Evolutionary conservation across 2,329 filamentous ascomycete species (phyloP).

Genomic region (Bipolaris bicolor): DNA sequence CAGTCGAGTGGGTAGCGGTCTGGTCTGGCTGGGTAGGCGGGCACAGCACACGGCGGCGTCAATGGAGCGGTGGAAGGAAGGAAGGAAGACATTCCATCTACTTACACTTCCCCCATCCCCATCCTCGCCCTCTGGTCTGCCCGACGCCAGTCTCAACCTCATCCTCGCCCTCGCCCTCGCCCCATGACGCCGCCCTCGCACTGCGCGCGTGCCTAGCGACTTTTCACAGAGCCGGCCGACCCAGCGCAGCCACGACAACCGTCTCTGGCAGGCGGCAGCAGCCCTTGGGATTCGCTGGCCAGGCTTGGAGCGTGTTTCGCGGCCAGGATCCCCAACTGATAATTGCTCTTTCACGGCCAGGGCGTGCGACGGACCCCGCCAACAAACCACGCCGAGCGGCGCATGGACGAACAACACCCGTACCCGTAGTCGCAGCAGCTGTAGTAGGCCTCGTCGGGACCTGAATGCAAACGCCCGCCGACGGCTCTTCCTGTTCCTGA

Average conservation of each 20-base stretch:
- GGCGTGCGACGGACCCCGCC: slow-evolving; percentile 33
- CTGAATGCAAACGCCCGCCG: slow-evolving; percentile 12
- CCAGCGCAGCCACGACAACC: slow-evolving; percentile 2
- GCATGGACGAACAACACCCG: slow-evolving; percentile 30
- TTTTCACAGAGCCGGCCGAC: slow-evolving; percentile 11
- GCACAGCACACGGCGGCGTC: not conserved
- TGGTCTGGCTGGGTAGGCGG: not conserved
- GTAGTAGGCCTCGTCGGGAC: slow-evolving; percentile 1
- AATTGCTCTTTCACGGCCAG: slow-evolving; percentile 25
- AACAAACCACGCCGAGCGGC: slow-evolving; percentile 23
- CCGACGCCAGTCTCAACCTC: not conserved
- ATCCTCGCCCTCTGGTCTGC: not conserved
- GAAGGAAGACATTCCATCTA: not conserved
- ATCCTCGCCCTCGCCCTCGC: slow-evolving; percentile 10
- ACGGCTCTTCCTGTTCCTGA: not conserved
- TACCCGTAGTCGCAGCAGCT: too few relatives aligned
- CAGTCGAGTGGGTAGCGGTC: not conserved
- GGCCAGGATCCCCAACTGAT: slow-evolving; percentile 36
- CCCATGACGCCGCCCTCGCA: slow-evolving; percentile 15
- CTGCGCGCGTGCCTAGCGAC: slow-evolving; percentile 21
- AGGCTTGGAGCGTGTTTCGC: slow-evolving; percentile 21
- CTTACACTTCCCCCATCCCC: not conserved
- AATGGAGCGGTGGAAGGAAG: not conserved
- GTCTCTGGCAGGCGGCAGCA: slow-evolving; percentile 12
- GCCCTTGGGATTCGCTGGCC: slow-evolving; percentile 21